phyloP scores from a whole-genome alignment of 768 basidiomycete genomes.

The Amanita subjunquillea region DNA sequence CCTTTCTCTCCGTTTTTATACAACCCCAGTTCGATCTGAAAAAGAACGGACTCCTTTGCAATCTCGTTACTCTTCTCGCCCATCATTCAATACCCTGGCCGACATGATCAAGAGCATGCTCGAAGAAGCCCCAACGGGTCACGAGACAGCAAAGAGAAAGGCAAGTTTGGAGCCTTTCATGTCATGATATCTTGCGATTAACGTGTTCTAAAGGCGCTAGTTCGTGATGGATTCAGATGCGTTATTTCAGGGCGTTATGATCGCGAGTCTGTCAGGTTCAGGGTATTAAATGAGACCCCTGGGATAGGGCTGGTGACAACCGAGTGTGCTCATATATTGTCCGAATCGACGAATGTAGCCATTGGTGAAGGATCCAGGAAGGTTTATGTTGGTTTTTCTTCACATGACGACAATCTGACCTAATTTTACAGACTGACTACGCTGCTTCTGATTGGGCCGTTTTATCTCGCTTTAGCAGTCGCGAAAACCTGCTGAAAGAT shows the following conservation, averaged over 20 bases:
- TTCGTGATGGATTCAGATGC: conserved; percentile 5
- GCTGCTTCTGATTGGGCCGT: neutral
- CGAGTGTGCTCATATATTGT: conserved; percentile 2
- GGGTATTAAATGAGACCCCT: neutral
- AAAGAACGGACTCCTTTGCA: conserved; percentile 2
- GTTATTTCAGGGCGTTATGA: neutral
- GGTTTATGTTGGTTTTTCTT: neutral
- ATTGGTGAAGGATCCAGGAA: neutral
- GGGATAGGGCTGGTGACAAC: neutral
- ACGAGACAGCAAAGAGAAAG: conserved; percentile 10
- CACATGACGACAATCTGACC: neutral
- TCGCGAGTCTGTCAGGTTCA: neutral
- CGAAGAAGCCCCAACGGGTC: conserved; percentile 10
- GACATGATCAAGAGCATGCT: too few species aligned
- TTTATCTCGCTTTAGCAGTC: neutral
- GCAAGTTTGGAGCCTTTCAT: neutral
- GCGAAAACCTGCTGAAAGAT: neutral
- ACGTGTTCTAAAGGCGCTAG: conserved; percentile 2
- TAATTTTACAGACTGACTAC: neutral
- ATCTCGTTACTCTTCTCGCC: conserved; percentile 5
- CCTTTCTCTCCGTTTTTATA: neutral
- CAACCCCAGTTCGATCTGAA: conserved; percentile 2
- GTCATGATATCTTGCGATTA: neutral
- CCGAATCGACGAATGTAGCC: conserved; percentile 1
- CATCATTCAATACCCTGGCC: conserved; percentile 16